Percentiles rank a stretch among this genome's conserved stretches.
Evolutionary conservation across 805 yeast genomes (phyloP).

Genomic region (Schizosaccharomyces cryophilus): DNA sequence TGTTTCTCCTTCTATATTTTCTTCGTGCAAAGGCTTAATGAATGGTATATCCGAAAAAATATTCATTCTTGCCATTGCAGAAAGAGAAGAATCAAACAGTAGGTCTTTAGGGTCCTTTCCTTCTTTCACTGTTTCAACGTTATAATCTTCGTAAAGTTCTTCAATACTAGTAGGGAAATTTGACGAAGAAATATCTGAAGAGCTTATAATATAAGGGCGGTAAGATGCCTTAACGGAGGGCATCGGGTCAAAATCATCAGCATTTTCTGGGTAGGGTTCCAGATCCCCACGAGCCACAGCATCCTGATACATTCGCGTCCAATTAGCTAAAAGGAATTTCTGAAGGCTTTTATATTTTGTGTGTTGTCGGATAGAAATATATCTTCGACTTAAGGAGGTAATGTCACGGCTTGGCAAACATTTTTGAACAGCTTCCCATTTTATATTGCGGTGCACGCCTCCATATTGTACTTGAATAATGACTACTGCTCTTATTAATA

Average conservation of each 20-base stretch:
- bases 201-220: background rate
- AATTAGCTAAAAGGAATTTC: background rate
- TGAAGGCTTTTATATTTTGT: background rate
- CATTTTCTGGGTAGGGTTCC: background rate
- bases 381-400: background rate
- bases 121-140: background rate
- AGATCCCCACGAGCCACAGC: background rate
- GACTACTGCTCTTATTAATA: background rate
- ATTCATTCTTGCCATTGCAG: background rate
- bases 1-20: background rate
- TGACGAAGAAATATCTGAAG: background rate
- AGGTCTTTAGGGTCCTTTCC: background rate
- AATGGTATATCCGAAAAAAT: background rate
- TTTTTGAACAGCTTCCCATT: slow-evolving; percentile 1
- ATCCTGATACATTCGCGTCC: background rate
- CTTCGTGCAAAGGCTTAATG: background rate
- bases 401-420: background rate
- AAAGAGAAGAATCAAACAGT: background rate
- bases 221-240: background rate
- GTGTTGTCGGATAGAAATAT: background rate
- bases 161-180: background rate
- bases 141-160: background rate
- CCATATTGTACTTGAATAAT: background rate
- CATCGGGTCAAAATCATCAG: background rate
- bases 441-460: background rate